Base-by-base conservation (phyloP, 192 early-diverging fungal genomes). In the Paraglomus brasilianum region DNA sequence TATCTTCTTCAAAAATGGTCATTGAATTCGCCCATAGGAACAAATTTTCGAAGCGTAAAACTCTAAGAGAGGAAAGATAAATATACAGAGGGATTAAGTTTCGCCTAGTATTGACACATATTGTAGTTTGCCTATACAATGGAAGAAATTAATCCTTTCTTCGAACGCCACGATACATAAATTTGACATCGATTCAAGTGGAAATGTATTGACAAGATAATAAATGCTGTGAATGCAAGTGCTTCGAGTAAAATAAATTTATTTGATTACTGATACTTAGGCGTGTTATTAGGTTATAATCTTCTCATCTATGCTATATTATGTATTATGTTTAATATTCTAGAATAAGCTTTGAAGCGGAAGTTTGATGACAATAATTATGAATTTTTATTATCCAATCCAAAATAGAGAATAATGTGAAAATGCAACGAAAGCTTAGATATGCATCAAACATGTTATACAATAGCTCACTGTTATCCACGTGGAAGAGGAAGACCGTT, bases 121-220 rank as follows among this genome's bases (percentile, higher is more conserved):
- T 63, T 42, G 48, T 63, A 45, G 61, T 63, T 63, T 63, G 45
- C 61, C 61, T 24, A 63, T 61, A 61, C 59, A 61, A 19, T 61
- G 41, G n/a, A 45, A 61, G 45, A 61, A 61, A 41, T 59, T 22
- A 46, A 63, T 63, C 45, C 9, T 15, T 63, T 63, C 61, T 63
- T 63, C 48, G 61, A 63, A 30, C 45, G 45, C 19, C 61, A 63
- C 0, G 43, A 47, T 63, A 63, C 44, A 63, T 47, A 63, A 63
- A 63, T 63, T 63, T 63, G 44, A 63, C 10, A 63, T 63, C 7
- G 44, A 48, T 63, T 0, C 45, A 63, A 48, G 7, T 1, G 61
- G 61, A 63, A 63, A 63, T 30, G 21, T 63, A 63, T 63, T 63
- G 42, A 44, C 0, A 43, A 61, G 0, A 45, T 61, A 19, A 43